Percentiles rank a stretch among this genome's conserved stretches.
These are phyloP conservation scores for Capsella rubella DNA, from an alignment of 441 rosid species.

Conservation along the genomic window DNA sequence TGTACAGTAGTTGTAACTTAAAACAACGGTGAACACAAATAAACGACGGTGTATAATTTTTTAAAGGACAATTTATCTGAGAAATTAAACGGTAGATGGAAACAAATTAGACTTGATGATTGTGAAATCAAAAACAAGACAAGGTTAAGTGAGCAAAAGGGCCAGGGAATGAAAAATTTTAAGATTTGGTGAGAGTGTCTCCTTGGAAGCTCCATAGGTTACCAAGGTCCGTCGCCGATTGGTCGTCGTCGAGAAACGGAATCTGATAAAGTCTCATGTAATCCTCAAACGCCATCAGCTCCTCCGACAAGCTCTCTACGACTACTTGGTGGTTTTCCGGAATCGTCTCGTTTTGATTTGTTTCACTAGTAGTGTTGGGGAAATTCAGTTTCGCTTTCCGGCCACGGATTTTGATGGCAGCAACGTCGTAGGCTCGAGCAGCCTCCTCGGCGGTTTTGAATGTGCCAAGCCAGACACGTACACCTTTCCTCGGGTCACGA, in stretches of 20 bases:
- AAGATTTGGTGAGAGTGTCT: neutral
- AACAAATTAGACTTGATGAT: neutral
- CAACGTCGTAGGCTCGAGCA: conserved; percentile 85
- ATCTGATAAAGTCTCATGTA: conserved; percentile 78
- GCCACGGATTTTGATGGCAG: conserved; percentile 82
- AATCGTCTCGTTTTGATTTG: conserved; percentile 37
- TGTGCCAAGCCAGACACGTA: conserved; percentile 92
- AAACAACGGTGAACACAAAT: neutral
- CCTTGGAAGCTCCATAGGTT: conserved; percentile 7
- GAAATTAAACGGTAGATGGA: neutral
- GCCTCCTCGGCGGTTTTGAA: conserved; percentile 91
- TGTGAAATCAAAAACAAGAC: no score
- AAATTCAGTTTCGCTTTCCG: conserved; percentile 86
- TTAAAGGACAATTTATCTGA: neutral
- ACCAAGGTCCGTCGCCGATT: conserved; percentile 2
- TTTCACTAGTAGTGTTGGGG: conserved; percentile 35
- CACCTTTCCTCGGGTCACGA: conserved; percentile 80
- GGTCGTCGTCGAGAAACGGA: conserved; percentile 61
- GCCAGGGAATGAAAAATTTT: neutral
- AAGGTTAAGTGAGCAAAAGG: neutral
- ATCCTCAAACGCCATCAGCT: conserved; percentile 72
- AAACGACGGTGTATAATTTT: neutral
- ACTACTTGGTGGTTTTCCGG: conserved; percentile 48
- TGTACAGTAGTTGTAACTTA: no score
- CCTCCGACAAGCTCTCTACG: conserved; percentile 59